Percentiles rank a stretch among this genome's conserved stretches.
phyloP scores from a whole-genome alignment of 306 rosid species.

The Glycine latifolia region DNA sequence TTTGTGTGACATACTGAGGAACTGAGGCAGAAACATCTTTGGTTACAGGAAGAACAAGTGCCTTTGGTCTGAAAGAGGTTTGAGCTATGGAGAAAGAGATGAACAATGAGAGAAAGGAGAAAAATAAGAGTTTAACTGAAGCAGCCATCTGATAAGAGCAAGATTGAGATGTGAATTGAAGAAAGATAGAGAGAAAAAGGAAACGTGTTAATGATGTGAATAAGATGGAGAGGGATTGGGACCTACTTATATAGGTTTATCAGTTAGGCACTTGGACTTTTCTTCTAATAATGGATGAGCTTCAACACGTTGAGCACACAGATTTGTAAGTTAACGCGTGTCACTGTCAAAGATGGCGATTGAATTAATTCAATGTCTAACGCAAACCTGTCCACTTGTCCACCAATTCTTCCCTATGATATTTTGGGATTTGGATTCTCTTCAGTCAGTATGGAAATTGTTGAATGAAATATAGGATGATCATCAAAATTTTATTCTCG shows the following conservation, averaged over 20 bases:
- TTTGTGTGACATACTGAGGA: slow-evolving; percentile 58
- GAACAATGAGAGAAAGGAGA: slow-evolving; percentile 31
- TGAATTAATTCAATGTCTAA: neutral
- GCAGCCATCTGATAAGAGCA: slow-evolving; percentile 43
- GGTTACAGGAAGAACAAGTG: slow-evolving; percentile 63
- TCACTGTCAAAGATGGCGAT: slow-evolving; percentile 37
- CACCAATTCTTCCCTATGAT: neutral
- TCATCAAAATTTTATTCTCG: neutral
- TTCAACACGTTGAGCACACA: slow-evolving; percentile 26
- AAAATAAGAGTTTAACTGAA: slow-evolving; percentile 32
- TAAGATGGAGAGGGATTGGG: neutral
- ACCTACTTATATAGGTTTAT: slow-evolving; percentile 39
- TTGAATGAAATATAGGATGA: neutral
- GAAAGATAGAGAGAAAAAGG: no score
- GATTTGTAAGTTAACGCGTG: slow-evolving; percentile 8
- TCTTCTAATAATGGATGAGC: slow-evolving; percentile 4
- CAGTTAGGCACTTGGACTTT: slow-evolving; percentile 5
- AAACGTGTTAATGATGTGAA: neutral
- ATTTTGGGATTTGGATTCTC: no score
- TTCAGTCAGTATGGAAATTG: no score
- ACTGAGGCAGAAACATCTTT: slow-evolving; percentile 52
- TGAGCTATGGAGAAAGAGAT: slow-evolving; percentile 49
- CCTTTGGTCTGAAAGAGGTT: slow-evolving; percentile 62
- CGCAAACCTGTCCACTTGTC: neutral
- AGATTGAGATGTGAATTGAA: no score